Percentiles rank a stretch among this genome's conserved stretches.
These are phyloP conservation scores for Centrapalus pauciflorus DNA, from an alignment of 129 eudicot species.

Conservation along the genomic window DNA sequence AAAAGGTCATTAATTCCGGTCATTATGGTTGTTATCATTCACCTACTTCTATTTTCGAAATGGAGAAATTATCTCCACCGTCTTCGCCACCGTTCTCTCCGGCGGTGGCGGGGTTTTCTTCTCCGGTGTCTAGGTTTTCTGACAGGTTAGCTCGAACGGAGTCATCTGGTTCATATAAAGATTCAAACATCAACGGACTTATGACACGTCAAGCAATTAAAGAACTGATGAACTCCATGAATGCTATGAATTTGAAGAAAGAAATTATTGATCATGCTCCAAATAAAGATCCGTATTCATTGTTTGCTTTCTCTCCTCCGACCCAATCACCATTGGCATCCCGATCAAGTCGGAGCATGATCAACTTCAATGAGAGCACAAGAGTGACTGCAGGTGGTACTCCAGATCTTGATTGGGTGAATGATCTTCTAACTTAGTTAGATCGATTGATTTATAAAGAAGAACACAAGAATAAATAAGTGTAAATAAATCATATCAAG, in stretches of 20 bases:
- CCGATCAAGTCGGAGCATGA: conserved; percentile 15
- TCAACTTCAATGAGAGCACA: conserved; percentile 21
- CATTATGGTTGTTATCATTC: conserved; percentile 49
- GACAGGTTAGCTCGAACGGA: conserved; percentile 20
- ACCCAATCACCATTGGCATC: conserved; percentile 24
- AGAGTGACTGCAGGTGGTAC: conserved; percentile 28
- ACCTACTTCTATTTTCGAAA: conserved; percentile 54
- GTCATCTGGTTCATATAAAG: conserved; percentile 35
- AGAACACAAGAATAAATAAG: not conserved
- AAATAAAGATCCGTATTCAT: conserved; percentile 29
- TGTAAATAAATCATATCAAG: too few species aligned
- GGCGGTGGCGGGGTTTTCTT: conserved; percentile 9
- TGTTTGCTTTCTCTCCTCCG: conserved; percentile 51
- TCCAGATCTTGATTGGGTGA: conserved; percentile 87
- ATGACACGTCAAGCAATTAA: conserved; percentile 28
- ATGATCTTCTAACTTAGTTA: conserved; percentile 62
- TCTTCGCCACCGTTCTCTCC: conserved; percentile 40
- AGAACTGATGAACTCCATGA: conserved; percentile 54
- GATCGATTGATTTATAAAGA: not conserved
- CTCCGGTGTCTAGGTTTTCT: conserved; percentile 33
- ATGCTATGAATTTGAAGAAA: conserved; percentile 34
- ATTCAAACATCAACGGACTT: conserved; percentile 40
- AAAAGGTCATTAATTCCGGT: conserved; percentile 8
- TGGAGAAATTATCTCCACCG: conserved; percentile 40
- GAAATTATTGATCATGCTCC: conserved; percentile 2